Evolutionary conservation across 2,329 filamentous ascomycete genomes (phyloP), one percentile per base, ranked within the genome.

Genomic region (Didymella sp.): DNA sequence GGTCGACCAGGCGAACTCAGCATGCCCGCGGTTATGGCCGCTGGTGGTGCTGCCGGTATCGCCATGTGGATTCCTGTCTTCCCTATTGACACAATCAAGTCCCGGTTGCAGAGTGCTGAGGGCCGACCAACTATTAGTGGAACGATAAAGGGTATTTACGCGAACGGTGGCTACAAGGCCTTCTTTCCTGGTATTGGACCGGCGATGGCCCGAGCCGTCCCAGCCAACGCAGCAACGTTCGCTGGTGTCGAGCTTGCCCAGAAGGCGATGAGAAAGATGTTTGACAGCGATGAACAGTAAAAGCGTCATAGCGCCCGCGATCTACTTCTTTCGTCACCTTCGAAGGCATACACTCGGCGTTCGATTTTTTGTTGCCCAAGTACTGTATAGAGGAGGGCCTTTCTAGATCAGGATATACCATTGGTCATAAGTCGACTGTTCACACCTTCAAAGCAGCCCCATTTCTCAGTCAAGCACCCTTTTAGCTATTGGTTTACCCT

Each of bases 51-150:
- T 4, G 95, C 95, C 0, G 95, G 95, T 72, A 86, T 99, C 24
- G 95, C 95, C 61, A 99, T 99, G 95, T 99, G 95, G 95, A 95
- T 97, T 66, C 93, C 95, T 51, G 93, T 99, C 38, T 99, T 99
- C 85, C 95, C 95, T 21, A 85, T 99, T 63, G 95, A 99, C 73
- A 99, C 95, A 0, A 88, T 99, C 80, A 99, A 99, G 86, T 93
- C 89, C 62, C 84, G 93, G 33, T 80, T 99, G 74, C 95, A 99
- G 83, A 96, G 91, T 40, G 92, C 92, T 38, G 90, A 95, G 72
- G 92, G 92, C 45, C 89, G 89, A 66, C 88, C 92, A 46, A 91
- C 89, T 0, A 86, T 99, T 48, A 85, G 87, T 15, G 88, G 90
- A 7, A 91, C 95, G 28, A 85, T 99, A 48, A 84, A 85, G 63